Evolutionary conservation across 1,284 basidiomycete genomes (phyloP).

Genomic region (Sporisorium scitamineum): DNA sequence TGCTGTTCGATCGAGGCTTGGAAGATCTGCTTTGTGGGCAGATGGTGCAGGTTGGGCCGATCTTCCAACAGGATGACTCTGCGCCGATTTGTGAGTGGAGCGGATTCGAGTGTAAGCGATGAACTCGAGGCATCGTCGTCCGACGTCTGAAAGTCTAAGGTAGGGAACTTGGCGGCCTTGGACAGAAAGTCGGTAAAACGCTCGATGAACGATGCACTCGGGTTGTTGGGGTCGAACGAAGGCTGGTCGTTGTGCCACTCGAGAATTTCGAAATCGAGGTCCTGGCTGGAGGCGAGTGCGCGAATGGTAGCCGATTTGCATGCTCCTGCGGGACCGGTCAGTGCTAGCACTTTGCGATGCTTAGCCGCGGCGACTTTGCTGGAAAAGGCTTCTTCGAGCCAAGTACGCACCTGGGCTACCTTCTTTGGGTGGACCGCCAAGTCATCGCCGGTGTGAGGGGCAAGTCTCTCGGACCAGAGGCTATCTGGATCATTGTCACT

Average conservation of each 20-base stretch:
- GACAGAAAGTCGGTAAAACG: slow-evolving; percentile 59
- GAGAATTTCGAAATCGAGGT: slow-evolving; percentile 82
- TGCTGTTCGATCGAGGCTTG: slow-evolving; percentile 75
- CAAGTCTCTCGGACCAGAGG: slow-evolving; percentile 36
- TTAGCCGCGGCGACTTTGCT: slow-evolving; percentile 76
- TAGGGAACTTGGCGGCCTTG: slow-evolving; percentile 46
- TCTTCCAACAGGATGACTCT: slow-evolving; percentile 86
- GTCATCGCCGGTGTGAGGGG: slow-evolving; percentile 69
- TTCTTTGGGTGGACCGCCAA: slow-evolving; percentile 90
- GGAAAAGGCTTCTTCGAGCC: slow-evolving; percentile 85
- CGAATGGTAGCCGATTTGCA: slow-evolving; percentile 89
- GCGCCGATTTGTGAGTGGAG: slow-evolving; percentile 19
- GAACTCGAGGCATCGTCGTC: slow-evolving; percentile 9
- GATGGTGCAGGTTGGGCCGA: slow-evolving; percentile 81
- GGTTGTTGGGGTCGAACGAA: slow-evolving; percentile 11
- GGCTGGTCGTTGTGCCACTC: slow-evolving; percentile 81
- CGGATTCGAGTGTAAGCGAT: slow-evolving; percentile 6
- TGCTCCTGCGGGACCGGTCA: slow-evolving; percentile 89
- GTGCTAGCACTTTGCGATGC: slow-evolving; percentile 80
- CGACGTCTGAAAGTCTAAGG: slow-evolving; percentile 30
- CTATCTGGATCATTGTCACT: not conserved
- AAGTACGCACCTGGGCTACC: slow-evolving; percentile 83
- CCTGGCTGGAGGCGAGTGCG: slow-evolving; percentile 75
- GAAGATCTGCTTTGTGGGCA: slow-evolving; percentile 79
- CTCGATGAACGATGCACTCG: slow-evolving; percentile 35